These are phyloP conservation scores for Pythium insidiosum DNA, from an alignment of 352 stramenopile species.

Conservation along the genomic window DNA sequence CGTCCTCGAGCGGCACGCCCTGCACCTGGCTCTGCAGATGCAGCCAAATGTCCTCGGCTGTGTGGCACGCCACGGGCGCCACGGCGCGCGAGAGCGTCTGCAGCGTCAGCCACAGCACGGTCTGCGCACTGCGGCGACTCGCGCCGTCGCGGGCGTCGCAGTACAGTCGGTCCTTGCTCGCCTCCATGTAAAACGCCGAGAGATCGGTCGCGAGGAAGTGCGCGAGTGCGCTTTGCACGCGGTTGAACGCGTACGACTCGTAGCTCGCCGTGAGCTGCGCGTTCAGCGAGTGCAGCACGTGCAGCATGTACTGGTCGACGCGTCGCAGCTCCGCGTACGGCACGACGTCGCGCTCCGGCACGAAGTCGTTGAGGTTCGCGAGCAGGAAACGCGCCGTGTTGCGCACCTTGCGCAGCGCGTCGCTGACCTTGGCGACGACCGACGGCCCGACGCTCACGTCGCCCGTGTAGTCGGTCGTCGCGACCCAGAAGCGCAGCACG, in stretches of 20 bases:
- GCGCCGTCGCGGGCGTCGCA: constrained; percentile 84
- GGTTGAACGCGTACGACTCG: constrained; percentile 86
- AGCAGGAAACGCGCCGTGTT: constrained; percentile 98
- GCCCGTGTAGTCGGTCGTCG: constrained; percentile 94
- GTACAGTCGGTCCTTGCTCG: constrained; percentile 96
- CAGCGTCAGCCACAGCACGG: constrained; percentile 69
- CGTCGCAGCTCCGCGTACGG: constrained; percentile 84
- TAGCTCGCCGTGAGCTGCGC: constrained; percentile 83
- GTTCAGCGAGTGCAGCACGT: constrained; percentile 78
- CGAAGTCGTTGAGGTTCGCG: constrained; percentile 94
- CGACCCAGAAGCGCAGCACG: constrained; percentile 97
- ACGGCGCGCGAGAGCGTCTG: constrained; percentile 52
- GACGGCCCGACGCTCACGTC: constrained; percentile 93
- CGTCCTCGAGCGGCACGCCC: constrained; percentile 36
- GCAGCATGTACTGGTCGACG: constrained; percentile 96
- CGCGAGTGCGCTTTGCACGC: constrained; percentile 87
- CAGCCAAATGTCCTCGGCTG: constrained; percentile 95
- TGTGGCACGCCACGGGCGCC: constrained; percentile 92
- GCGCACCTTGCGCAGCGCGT: constrained; percentile 82
- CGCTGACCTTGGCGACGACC: constrained; percentile 86
- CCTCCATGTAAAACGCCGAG: constrained; percentile 98
- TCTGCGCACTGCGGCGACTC: constrained; percentile 84
- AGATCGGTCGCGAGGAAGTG: constrained; percentile 93
- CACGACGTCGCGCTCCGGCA: constrained; percentile 72
- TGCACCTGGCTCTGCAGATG: constrained; percentile 55